Conservation (phyloP, 139 green algal species). For the Eudorina sp. region DNA sequence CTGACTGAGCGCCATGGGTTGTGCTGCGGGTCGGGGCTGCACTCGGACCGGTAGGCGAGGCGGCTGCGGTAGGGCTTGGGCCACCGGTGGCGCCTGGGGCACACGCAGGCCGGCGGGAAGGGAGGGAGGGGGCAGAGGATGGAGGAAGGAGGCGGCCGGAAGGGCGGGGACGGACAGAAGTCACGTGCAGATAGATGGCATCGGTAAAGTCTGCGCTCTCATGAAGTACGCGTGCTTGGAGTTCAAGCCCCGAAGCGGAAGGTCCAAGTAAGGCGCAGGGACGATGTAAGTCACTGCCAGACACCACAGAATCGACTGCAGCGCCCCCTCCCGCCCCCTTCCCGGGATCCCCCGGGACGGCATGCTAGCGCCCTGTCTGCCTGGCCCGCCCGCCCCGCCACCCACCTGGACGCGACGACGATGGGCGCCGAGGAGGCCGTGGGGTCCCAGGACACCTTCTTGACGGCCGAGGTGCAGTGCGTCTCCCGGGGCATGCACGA, state of each 20-base stretch:
- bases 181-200: too few relatives aligned
- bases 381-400: too few relatives aligned
- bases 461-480: constrained; percentile 48
- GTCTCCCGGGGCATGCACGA: constrained; percentile 54
- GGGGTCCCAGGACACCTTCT: constrained; percentile 29
- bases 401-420: constrained; percentile 32
- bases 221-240: too few relatives aligned
- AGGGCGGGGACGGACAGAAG: background rate
- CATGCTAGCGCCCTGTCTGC: too few relatives aligned
- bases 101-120: background rate
- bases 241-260: too few relatives aligned
- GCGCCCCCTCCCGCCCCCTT: too few relatives aligned
- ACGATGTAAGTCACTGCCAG: too few relatives aligned
- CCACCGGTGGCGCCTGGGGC: constrained; percentile 27
- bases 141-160: too few relatives aligned
- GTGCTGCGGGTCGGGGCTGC: background rate
- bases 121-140: background rate
- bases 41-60: background rate
- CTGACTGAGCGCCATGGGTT: constrained; percentile 44
- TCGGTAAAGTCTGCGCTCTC: background rate
- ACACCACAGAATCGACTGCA: too few relatives aligned
- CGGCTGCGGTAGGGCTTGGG: constrained; percentile 45
- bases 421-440: constrained; percentile 17
- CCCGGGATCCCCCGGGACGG: too few relatives aligned
- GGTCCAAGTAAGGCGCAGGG: too few relatives aligned